Percentiles rank a stretch among this genome's conserved stretches.
phyloP scores from a whole-genome alignment of 2,329 filamentous ascomycete species.

The Colletotrichum spaethianum region DNA sequence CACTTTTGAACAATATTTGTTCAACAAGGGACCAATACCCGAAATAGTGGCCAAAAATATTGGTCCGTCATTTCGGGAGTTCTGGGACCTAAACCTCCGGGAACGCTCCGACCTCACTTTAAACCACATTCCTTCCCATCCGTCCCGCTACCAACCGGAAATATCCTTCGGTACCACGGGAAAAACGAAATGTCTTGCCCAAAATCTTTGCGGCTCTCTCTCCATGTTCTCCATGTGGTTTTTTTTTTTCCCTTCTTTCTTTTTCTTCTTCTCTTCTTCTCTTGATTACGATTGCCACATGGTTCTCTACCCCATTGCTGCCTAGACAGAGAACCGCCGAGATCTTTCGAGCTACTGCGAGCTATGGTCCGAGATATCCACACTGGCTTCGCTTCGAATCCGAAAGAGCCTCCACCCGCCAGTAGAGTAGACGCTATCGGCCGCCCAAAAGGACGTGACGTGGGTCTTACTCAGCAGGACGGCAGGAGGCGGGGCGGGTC shows the following conservation, averaged over 20 bases:
- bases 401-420: background rate
- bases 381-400: background rate
- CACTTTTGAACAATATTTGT: background rate
- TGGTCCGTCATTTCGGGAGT: background rate
- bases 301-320: background rate
- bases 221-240: too few species aligned
- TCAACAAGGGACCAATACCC: background rate
- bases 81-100: background rate
- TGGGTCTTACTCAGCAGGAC: slow-evolving; percentile 29
- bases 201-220: background rate
- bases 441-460: background rate
- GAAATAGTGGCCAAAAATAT: slow-evolving; percentile 1
- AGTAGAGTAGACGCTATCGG: background rate
- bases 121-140: background rate
- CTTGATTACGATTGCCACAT: background rate
- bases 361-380: background rate
- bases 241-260: too few species aligned
- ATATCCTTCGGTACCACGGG: slow-evolving; percentile 7
- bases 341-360: background rate
- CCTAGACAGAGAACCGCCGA: background rate
- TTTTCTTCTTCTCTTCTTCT: background rate
- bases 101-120: slow-evolving; percentile 15
- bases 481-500: background rate
- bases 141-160: background rate
- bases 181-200: too few species aligned